Conservation (phyloP, 768 basidiomycete species). For the Rhizopogon sp. region DNA sequence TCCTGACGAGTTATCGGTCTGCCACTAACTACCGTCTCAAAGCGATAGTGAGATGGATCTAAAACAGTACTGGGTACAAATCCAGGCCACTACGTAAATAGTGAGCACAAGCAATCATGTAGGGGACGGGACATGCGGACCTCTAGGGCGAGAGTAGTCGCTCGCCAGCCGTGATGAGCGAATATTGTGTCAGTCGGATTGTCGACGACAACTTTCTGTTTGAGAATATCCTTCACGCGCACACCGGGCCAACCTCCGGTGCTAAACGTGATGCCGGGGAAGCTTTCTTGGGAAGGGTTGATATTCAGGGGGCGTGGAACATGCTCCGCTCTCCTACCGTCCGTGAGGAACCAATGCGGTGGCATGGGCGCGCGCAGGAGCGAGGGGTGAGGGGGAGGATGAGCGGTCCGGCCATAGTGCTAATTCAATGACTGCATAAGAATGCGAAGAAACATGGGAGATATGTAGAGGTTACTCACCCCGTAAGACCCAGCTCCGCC, state of each 20-base stretch:
- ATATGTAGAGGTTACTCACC: background rate
- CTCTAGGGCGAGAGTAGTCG: slow-evolving; percentile 15
- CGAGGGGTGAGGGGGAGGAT: slow-evolving; percentile 17
- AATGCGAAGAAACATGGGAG: background rate
- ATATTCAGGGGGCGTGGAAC: slow-evolving; percentile 13
- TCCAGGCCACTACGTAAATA: slow-evolving; percentile 17
- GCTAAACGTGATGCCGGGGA: slow-evolving; percentile 16
- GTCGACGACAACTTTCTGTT: slow-evolving; percentile 9
- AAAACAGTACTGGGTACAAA: slow-evolving; percentile 1
- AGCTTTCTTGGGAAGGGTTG: slow-evolving; percentile 11
- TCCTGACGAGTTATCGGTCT: slow-evolving; percentile 15
- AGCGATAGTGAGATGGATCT: slow-evolving; percentile 9
- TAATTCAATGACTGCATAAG: background rate
- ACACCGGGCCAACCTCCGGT: slow-evolving; percentile 14
- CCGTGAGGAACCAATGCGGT: slow-evolving; percentile 5
- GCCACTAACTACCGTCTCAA: slow-evolving; percentile 8
- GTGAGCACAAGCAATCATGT: background rate
- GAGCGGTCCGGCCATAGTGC: slow-evolving; percentile 8
- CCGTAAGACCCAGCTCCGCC: slow-evolving; percentile 4
- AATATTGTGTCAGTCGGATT: slow-evolving; percentile 12
- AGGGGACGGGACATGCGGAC: slow-evolving; percentile 1
- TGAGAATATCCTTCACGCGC: slow-evolving; percentile 11
- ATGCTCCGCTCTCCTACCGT: slow-evolving; percentile 14
- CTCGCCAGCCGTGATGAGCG: slow-evolving; percentile 14
- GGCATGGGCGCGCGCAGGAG: slow-evolving; percentile 13